Base-by-base conservation (phyloP, 352 stramenopile species). In the Phytophthora sojae region DNA sequence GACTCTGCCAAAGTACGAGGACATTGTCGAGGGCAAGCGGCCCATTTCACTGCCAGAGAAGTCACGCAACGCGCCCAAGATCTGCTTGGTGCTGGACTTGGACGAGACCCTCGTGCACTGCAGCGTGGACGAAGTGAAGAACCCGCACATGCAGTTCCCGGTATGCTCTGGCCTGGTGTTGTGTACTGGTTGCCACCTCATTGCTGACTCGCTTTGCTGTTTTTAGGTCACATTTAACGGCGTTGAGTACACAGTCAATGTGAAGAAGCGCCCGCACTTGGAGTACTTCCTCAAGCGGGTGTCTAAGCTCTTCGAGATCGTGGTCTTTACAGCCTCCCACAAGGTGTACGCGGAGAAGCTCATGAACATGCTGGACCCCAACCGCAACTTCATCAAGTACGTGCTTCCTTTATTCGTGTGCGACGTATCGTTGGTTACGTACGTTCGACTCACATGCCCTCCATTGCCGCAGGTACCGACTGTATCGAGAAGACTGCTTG, bases 81-180 rank as follows among this genome's bases (percentile, higher is more conserved):
- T 94, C 56, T 96, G 85, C 30, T 69, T 96, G 64, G 86, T 99
- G 15, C 79, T 99, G 14, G 98, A 99, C 77, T 82, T 99, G 26
- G 98, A 99, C 68, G 98, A 99, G 80, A 99, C 98, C 4, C 83
- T 99, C 4, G 98, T 99, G 21, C 98, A 99, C 82, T 99, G 97
- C 83, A 99, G 95, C 6, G 95, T 99, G 14, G 97, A 99, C 64
- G 86, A 97, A 47, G 87, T 98, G 11, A 73, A 86, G 21, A 89
- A 99, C 69, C 90, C 97, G 26, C 97, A 99, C 75, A 79, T 99
- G 45, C 88, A 97, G 55, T 99, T 99, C 79, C 93, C 95, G 30
- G 97, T 99, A 60, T 29, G 50, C 26, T 49, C 51, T 49, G 17
- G 60, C 6, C 32, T 25, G 37, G 2, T 11, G 19, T 65, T 9